These are phyloP conservation scores for Globisporangium nodosum DNA, from an alignment of 352 stramenopile genomes.

Conservation along the genomic window DNA sequence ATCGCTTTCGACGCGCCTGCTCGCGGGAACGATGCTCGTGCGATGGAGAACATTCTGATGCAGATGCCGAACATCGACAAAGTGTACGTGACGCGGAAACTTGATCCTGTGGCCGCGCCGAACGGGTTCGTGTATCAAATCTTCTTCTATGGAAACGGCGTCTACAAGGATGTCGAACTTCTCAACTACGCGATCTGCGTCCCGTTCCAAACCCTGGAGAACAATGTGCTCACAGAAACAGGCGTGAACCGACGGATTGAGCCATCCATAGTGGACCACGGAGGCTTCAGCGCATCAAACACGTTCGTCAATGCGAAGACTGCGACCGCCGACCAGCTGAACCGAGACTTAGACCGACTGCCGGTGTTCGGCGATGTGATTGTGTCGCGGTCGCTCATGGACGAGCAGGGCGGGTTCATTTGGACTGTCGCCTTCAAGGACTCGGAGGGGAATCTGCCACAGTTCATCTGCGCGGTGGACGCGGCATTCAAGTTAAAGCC, in stretches of 20 bases:
- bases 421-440: conserved; percentile 77
- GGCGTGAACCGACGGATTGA: conserved; percentile 26
- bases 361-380: conserved; percentile 61
- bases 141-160: conserved; percentile 76
- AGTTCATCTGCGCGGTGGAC: conserved; percentile 69
- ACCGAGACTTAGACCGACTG: conserved; percentile 37
- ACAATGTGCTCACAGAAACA: conserved; percentile 44
- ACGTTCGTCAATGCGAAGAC: conserved; percentile 42
- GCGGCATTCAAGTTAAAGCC: conserved; percentile 21
- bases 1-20: conserved; percentile 61
- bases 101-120: conserved; percentile 21
- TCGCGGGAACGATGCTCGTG: conserved; percentile 24
- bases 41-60: conserved; percentile 48
- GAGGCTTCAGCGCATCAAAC: conserved; percentile 41
- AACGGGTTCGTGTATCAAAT: conserved; percentile 69
- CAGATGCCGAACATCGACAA: conserved; percentile 69
- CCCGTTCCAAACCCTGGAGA: conserved; percentile 57
- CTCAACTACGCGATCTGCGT: conserved; percentile 26
- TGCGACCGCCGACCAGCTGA: conserved; percentile 39
- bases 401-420: conserved; percentile 62
- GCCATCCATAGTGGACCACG: conserved; percentile 37
- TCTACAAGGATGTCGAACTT: conserved; percentile 25
- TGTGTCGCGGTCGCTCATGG: conserved; percentile 52
- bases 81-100: conserved; percentile 55
- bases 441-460: conserved; percentile 52